These are phyloP conservation scores for Salix caprea DNA, from an alignment of 345 rosid genomes.

Conservation along the genomic window DNA sequence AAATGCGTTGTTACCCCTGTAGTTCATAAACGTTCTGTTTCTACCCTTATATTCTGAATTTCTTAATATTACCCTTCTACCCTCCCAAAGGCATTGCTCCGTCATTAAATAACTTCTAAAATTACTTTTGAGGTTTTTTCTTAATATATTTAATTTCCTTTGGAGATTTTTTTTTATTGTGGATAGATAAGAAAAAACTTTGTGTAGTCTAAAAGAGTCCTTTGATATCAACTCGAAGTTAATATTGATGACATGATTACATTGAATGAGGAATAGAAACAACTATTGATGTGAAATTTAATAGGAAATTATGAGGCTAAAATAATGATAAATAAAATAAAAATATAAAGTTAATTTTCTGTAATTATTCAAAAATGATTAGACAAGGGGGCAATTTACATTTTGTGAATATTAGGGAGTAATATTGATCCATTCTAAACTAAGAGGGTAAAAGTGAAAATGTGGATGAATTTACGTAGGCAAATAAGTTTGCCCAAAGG, in stretches of 20 bases:
- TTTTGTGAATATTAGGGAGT: not conserved
- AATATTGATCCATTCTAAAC: too few species aligned
- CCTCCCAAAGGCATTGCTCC: not conserved
- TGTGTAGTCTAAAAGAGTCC: too few species aligned
- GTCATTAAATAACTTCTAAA: not conserved
- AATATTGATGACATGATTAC: too few species aligned
- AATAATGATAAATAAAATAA: not conserved
- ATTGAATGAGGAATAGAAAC: too few species aligned
- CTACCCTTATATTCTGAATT: not conserved
- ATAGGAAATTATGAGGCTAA: not conserved
- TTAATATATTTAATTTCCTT: too few species aligned
- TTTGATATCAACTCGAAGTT: too few species aligned
- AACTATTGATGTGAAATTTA: not conserved
- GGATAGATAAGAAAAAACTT: too few species aligned
- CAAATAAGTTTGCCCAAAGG: not conserved
- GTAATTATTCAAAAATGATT: not conserved
- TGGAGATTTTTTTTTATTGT: too few species aligned
- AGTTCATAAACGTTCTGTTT: not conserved
- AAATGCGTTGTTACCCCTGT: not conserved
- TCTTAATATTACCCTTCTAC: not conserved
- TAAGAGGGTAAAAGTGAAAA: not conserved
- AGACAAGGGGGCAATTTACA: not conserved
- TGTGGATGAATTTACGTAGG: not conserved
- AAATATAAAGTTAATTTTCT: too few species aligned
- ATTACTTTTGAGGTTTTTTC: too few species aligned